Percentiles rank a stretch among this genome's conserved stretches.
Conservation (phyloP, 2,329 filamentous ascomycete genomes). For the Scytalidium lignicola region DNA sequence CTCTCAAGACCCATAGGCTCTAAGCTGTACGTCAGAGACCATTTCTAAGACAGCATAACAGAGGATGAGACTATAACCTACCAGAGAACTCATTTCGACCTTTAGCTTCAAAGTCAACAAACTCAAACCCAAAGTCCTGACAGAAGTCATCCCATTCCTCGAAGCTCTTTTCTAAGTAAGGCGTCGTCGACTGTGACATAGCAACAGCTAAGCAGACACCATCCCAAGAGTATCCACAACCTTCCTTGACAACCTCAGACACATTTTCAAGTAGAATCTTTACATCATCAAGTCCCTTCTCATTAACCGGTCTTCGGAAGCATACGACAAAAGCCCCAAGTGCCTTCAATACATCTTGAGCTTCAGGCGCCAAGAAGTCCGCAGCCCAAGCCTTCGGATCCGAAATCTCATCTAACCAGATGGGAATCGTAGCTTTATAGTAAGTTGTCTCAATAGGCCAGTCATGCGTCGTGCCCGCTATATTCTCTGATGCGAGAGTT, state of each 20-base stretch:
- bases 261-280: constrained; percentile 45
- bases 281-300: constrained; percentile 14
- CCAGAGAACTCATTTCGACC: constrained; percentile 55
- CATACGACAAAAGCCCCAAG: constrained; percentile 56
- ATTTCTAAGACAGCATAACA: not conserved
- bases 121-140: constrained; percentile 54
- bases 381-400: constrained; percentile 40
- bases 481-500: constrained; percentile 29
- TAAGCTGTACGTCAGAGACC: constrained; percentile 20
- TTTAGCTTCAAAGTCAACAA: constrained; percentile 47
- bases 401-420: constrained; percentile 62
- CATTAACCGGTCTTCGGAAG: constrained; percentile 37
- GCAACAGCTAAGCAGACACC: constrained; percentile 57
- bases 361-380: constrained; percentile 56
- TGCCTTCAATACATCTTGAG: constrained; percentile 55
- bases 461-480: constrained; percentile 55
- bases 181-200: constrained; percentile 31
- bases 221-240: constrained; percentile 59
- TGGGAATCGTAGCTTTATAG: constrained; percentile 54
- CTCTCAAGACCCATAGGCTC: constrained; percentile 56
- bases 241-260: constrained; percentile 49
- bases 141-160: constrained; percentile 60
- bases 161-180: constrained; percentile 29
- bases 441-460: constrained; percentile 53
- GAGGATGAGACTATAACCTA: constrained; percentile 26